Evolutionary conservation across 768 basidiomycete genomes (phyloP), one percentile per base, ranked within the genome.

Genomic region (Pholiota molesta): DNA sequence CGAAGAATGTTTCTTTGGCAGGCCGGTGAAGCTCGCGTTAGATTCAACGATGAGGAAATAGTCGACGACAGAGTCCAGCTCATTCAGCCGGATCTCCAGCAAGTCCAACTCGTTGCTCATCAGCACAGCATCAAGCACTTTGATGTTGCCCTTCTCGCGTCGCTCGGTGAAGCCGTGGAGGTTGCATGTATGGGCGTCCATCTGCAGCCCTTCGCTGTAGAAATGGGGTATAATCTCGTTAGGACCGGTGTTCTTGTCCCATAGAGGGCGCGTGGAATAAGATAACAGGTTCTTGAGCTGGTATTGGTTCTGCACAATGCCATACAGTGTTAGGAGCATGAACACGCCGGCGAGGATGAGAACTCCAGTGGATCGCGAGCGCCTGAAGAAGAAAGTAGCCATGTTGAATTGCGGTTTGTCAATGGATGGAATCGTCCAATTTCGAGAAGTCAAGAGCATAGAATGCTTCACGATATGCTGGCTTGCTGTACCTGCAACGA

Each of bases 31-130:
- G 14, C 86, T 88, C 17, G 78, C 78, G 67, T 86, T 85, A 53
- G 83, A 84, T 68, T 88, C 86, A 55, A 88, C 75, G 66, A 89
- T 81, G 68, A 87, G 79, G 74, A 88, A 87, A 21, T 79, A 75
- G 70, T 86, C 82, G 28, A 87, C 86, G 52, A 85, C 77, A 5
- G 79, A 70, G 60, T 82, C 80, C 55, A 88, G 78, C 71, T 89
- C 88, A 72, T 86, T 75, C 74, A 88, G 72, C 21, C 88, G 81
- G 57, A 88, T 81, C 69, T 88, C 86, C 53, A 88, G 70, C 28
- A 89, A 74, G 67, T 88, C 88, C 33, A 88, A 73, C 68, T 89
- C 87, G 61, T 79, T 85, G 76, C 81, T 84, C 78, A 88, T 82
- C 57, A 89, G 74, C 45, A 87, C 79, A 4, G 86, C 84, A 65